A percentile compares a stretch with the other conserved stretches of the same genome.
Evolutionary conservation across 2,329 filamentous ascomycete species (phyloP).

Genomic region (Trichoderma asperellum): DNA sequence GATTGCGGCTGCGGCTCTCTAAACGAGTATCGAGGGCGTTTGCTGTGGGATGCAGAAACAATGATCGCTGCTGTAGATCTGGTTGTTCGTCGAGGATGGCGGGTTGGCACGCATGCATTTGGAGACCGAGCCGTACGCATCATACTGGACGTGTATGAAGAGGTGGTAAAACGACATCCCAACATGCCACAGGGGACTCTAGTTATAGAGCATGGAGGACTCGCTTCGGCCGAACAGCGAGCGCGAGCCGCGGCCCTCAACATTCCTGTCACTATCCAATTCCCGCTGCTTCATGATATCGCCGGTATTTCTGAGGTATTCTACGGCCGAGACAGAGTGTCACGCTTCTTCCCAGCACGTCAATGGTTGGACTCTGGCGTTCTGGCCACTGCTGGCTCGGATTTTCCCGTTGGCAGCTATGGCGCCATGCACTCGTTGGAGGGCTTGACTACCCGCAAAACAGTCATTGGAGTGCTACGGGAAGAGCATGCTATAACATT

Average conservation of each 20-base stretch:
- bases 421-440: neutral
- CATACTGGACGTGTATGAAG: neutral
- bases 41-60: neutral
- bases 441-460: neutral
- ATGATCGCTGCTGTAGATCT: neutral
- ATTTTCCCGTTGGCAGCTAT: neutral
- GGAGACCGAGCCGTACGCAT: neutral
- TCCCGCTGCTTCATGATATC: neutral
- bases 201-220: neutral
- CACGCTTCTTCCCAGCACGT: neutral
- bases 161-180: neutral
- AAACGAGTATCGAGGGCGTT: neutral
- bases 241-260: neutral
- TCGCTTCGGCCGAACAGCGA: neutral
- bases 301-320: neutral
- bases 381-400: neutral
- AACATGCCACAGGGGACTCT: neutral
- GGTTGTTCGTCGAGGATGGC: neutral
- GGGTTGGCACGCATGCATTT: neutral
- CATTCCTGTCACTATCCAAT: neutral
- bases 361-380: neutral
- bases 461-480: neutral
- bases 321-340: neutral
- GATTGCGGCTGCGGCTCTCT: neutral
- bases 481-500: neutral